These are phyloP conservation scores for Hymenotorrendiella dingleyae DNA, from an alignment of 2,329 filamentous ascomycete species.

Conservation along the genomic window DNA sequence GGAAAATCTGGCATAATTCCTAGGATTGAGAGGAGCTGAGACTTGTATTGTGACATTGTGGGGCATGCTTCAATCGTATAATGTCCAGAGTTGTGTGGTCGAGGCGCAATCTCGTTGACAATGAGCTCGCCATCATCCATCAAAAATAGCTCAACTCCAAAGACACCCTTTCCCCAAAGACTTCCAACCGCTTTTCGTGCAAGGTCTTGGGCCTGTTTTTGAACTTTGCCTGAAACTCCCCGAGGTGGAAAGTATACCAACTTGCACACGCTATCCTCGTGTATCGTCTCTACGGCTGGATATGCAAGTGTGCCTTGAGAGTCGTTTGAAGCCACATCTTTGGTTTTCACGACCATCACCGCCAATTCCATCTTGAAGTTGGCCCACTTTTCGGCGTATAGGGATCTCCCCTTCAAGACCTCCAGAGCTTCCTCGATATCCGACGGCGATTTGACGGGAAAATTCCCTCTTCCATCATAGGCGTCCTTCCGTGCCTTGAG, in stretches of 20 bases:
- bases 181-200: constrained; percentile 73
- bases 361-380: constrained; percentile 82
- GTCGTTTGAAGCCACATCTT: constrained; percentile 46
- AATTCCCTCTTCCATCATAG: constrained; percentile 85
- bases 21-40: constrained; percentile 73
- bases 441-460: constrained; percentile 50
- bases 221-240: constrained; percentile 54
- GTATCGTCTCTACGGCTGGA: constrained; percentile 87
- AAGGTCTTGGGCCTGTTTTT: constrained; percentile 64
- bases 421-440: constrained; percentile 62
- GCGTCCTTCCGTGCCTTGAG: constrained; percentile 85
- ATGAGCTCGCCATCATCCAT: constrained; percentile 63
- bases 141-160: constrained; percentile 95
- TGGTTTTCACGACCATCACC: constrained; percentile 90
- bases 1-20: constrained; percentile 37
- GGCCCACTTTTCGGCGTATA: constrained; percentile 89
- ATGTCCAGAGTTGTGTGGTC: constrained; percentile 66
- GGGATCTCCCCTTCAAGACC: constrained; percentile 60
- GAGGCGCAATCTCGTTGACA: constrained; percentile 51
- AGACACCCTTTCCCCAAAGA: constrained; percentile 85
- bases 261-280: constrained; percentile 94
- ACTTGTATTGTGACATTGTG: constrained; percentile 83
- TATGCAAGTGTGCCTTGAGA: constrained; percentile 60
- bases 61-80: constrained; percentile 90
- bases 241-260: constrained; percentile 83